Evolutionary conservation across 192 early-diverging fungal genomes (phyloP).

Genomic region (Radiomyces spectabilis): DNA sequence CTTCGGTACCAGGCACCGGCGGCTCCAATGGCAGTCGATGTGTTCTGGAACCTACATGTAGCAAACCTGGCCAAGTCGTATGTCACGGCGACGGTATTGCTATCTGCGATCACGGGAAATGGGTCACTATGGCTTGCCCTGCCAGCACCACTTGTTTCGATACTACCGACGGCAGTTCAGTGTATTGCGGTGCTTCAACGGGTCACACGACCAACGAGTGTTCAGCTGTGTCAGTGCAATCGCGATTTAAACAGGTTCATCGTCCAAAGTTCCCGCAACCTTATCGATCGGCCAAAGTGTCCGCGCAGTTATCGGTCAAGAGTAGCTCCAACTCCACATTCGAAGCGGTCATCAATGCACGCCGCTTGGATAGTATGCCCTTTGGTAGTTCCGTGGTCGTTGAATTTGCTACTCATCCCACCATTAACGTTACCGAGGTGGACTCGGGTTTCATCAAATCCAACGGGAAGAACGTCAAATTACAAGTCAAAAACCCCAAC

Average conservation of each 20-base stretch:
- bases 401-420: constrained; percentile 2
- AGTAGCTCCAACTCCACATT: background rate
- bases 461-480: constrained; percentile 1
- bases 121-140: constrained; percentile 34
- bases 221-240: too few species aligned
- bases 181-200: constrained; percentile 30
- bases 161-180: constrained; percentile 29
- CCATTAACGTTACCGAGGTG: background rate
- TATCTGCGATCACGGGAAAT: constrained; percentile 35
- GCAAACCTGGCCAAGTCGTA: constrained; percentile 23
- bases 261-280: too few species aligned
- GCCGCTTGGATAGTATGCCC: constrained; percentile 1
- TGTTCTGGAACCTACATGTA: too few species aligned
- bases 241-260: too few species aligned
- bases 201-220: background rate
- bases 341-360: constrained; percentile 11
- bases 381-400: constrained; percentile 4
- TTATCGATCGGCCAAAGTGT: too few species aligned
- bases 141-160: constrained; percentile 36
- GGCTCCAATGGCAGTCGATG: constrained; percentile 34
- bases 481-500: constrained; percentile 5
- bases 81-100: constrained; percentile 37
- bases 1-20: constrained; percentile 20
- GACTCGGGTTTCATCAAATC: constrained; percentile 1
- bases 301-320: constrained; percentile 6